Evolutionary conservation across 345 rosid species (phyloP).

Genomic region (Eucalyptus marginata): DNA sequence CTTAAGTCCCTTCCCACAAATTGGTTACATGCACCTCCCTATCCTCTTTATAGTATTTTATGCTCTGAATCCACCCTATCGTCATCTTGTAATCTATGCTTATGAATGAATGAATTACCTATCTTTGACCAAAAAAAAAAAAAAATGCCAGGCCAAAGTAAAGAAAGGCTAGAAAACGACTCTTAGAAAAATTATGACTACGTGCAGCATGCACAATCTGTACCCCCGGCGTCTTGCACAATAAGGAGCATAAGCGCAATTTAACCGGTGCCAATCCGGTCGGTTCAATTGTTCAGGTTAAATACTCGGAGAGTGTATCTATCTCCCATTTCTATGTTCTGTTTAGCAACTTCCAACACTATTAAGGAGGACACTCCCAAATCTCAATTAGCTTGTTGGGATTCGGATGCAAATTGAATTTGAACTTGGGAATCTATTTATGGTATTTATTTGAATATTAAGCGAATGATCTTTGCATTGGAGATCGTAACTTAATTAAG

Average conservation of each 20-base stretch:
- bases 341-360: not conserved
- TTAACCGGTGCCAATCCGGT: rapidly evolving
- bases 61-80: too few relatives aligned
- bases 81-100: too few relatives aligned
- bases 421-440: not conserved
- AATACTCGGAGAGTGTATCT: not conserved
- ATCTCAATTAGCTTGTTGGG: not conserved
- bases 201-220: not conserved
- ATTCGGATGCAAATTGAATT: not conserved
- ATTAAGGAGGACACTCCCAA: not conserved
- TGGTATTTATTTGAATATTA: not conserved
- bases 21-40: too few relatives aligned
- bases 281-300: rapidly evolving
- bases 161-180: not conserved
- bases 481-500: not conserved
- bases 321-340: not conserved
- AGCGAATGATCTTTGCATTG: rapidly evolving
- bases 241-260: not conserved
- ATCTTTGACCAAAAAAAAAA: too few relatives aligned
- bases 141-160: not conserved
- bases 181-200: not conserved
- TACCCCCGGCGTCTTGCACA: rapidly evolving
- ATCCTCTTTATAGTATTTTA: too few relatives aligned
- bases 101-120: too few relatives aligned
- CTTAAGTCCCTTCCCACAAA: too few relatives aligned